Percentiles rank a stretch among this genome's conserved stretches.
Evolutionary conservation across 2,329 filamentous ascomycete genomes (phyloP).

Genomic region (Colletotrichum falcatum): DNA sequence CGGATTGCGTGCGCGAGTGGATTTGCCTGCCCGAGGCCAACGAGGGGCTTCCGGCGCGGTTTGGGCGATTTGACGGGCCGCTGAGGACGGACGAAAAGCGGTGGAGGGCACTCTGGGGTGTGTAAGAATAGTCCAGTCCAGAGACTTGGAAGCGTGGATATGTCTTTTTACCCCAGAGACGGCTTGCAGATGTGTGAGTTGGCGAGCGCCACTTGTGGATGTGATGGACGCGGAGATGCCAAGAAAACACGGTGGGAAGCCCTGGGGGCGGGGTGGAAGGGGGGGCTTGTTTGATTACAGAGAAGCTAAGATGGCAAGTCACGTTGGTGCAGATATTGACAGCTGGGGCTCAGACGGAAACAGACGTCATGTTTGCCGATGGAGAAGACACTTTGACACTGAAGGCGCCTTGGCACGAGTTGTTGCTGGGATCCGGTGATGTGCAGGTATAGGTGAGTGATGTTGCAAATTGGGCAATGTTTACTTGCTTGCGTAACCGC

Average conservation of each 20-base stretch:
- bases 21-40: conserved; percentile 85
- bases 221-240: background rate
- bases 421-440: background rate
- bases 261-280: background rate
- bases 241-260: conserved; percentile 6
- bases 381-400: background rate
- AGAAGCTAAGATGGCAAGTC: conserved; percentile 5
- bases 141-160: background rate
- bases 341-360: conserved; percentile 20
- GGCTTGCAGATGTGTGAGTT: background rate
- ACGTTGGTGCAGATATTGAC: conserved; percentile 19
- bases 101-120: conserved; percentile 76
- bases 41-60: conserved; percentile 69
- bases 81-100: conserved; percentile 66
- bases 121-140: conserved; percentile 18
- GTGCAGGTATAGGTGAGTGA: conserved; percentile 3
- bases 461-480: background rate
- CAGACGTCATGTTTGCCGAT: background rate
- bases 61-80: conserved; percentile 73
- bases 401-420: background rate
- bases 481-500: conserved; percentile 8
- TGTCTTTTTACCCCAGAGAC: conserved; percentile 7
- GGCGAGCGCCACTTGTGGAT: background rate
- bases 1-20: conserved; percentile 85
- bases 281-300: background rate